These are phyloP conservation scores for Eucalyptus erythrocorys DNA, from an alignment of 345 rosid genomes.

Conservation along the genomic window DNA sequence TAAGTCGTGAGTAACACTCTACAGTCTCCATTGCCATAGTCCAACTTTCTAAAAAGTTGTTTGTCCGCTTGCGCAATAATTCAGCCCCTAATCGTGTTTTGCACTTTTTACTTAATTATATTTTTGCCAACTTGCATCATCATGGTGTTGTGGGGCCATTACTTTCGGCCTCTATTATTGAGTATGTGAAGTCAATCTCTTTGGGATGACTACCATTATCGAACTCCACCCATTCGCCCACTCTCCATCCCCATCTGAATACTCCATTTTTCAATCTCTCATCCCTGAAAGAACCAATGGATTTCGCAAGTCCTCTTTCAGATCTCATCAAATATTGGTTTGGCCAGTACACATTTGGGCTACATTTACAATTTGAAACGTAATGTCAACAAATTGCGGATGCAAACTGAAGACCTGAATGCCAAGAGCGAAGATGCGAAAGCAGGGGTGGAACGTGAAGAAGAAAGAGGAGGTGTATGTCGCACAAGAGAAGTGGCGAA, in stretches of 20 bases:
- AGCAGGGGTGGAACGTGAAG: rapidly evolving
- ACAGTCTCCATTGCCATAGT: too few species aligned
- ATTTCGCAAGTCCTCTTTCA: not conserved
- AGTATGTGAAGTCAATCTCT: too few species aligned
- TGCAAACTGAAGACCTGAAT: rapidly evolving
- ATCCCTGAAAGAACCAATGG: rapidly evolving
- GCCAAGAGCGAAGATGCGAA: rapidly evolving
- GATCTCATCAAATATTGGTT: not conserved
- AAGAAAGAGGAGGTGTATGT: rapidly evolving
- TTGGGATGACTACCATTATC: too few species aligned
- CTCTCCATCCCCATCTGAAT: rapidly evolving
- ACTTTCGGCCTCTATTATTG: too few species aligned
- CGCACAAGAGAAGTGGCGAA: rapidly evolving
- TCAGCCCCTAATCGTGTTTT: too few species aligned
- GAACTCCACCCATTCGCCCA: not conserved
- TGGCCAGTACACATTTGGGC: not conserved
- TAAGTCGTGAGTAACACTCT: too few species aligned
- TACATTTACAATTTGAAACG: rapidly evolving
- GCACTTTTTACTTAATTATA: too few species aligned
- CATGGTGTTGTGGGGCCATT: too few species aligned
- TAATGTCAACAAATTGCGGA: rapidly evolving
- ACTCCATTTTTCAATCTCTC: not conserved
- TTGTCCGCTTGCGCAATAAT: too few species aligned
- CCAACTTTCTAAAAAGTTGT: too few species aligned
- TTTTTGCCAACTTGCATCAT: too few species aligned